Evolutionary conservation across 169 alveolate species (phyloP).

Genomic region (Plasmodium reichenowi): DNA sequence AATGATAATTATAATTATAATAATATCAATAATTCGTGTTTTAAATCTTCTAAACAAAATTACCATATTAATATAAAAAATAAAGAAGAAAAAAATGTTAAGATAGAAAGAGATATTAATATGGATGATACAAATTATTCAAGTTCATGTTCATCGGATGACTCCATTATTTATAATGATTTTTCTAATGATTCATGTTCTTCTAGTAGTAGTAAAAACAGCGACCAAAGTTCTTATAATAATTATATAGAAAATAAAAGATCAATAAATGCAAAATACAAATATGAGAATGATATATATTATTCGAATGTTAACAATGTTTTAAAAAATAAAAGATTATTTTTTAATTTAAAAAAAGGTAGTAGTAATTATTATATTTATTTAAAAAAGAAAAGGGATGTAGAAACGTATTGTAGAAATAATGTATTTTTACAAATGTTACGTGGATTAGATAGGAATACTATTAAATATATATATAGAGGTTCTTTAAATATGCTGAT

Average conservation of each 20-base stretch:
- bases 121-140: neutral
- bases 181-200: conserved; percentile 15
- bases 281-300: conserved; percentile 10
- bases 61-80: neutral
- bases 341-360: conserved; percentile 5
- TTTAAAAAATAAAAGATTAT: conserved; percentile 11
- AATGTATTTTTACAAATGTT: conserved; percentile 60
- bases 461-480: conserved; percentile 47
- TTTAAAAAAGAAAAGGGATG: conserved; percentile 45
- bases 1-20: too few relatives aligned
- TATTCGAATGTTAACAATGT: conserved; percentile 13
- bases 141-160: neutral
- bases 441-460: conserved; percentile 16
- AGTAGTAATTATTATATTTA: conserved; percentile 12
- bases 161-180: neutral
- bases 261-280: neutral
- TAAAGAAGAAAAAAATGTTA: neutral
- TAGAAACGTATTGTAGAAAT: conserved; percentile 8
- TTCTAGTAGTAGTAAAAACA: neutral
- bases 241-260: neutral
- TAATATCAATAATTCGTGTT: too few relatives aligned
- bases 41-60: neutral
- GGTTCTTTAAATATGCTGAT: conserved; percentile 66
- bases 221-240: neutral
- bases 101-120: neutral